phyloP scores from a whole-genome alignment of 495 filamentous ascomycete genomes.

The Saxophila tyrrhenica region DNA sequence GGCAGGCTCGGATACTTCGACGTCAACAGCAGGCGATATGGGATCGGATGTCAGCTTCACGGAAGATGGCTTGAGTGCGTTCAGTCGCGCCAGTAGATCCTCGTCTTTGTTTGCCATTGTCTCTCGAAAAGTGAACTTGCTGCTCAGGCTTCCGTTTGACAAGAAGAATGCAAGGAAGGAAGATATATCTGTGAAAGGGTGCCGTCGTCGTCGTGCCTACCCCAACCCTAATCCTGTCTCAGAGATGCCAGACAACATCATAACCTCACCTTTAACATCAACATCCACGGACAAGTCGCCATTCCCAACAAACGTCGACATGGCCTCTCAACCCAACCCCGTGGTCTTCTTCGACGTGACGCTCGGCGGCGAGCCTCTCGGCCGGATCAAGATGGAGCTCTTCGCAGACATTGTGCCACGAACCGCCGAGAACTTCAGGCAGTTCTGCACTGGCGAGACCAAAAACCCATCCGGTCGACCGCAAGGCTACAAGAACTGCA shows the following conservation, averaged over 20 bases:
- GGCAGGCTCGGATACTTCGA: conserved; percentile 3
- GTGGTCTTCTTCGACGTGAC: conserved; percentile 90
- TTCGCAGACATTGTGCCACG: conserved; percentile 73
- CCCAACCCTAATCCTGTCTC: no score
- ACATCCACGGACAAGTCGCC: no score
- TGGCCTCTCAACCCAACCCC: conserved; percentile 36
- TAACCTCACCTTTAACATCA: no score
- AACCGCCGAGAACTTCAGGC: conserved; percentile 94
- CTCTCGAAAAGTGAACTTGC: no score
- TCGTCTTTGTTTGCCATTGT: conserved; percentile 20
- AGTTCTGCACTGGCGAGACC: conserved; percentile 90
- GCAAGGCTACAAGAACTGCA: conserved; percentile 86
- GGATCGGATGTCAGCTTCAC: conserved; percentile 15
- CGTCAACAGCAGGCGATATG: conserved; percentile 5
- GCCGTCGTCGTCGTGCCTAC: no score
- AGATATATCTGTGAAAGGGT: no score
- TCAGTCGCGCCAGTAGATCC: conserved; percentile 30
- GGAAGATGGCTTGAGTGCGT: conserved; percentile 28
- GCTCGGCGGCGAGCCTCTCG: conserved; percentile 85
- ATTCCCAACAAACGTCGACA: no score
- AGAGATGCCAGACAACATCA: no score
- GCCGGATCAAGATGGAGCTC: conserved; percentile 87
- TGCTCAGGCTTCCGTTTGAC: no score
- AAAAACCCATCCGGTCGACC: conserved; percentile 71
- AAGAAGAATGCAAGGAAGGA: no score